Percentiles rank a stretch among this genome's conserved stretches.
These are phyloP conservation scores for Crithidia bombi DNA, from an alignment of 208 protist genomes.

Conservation along the genomic window DNA sequence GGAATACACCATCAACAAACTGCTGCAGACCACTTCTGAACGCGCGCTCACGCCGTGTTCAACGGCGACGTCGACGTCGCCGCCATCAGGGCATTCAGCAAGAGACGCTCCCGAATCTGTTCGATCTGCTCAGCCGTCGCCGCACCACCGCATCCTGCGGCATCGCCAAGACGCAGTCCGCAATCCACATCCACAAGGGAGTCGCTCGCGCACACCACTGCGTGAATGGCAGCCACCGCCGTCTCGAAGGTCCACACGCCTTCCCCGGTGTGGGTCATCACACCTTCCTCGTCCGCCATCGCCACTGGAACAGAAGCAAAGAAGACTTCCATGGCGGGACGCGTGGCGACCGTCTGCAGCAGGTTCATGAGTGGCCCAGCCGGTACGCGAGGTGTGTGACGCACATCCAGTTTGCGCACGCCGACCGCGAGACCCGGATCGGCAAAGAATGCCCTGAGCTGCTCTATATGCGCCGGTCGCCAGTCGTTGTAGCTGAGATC, in stretches of 20 bases:
- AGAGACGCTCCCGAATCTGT: slow-evolving; percentile 47
- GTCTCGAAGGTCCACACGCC: slow-evolving; percentile 7
- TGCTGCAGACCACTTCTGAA: too few species aligned
- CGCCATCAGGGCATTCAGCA: slow-evolving; percentile 56
- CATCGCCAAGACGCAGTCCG: slow-evolving; percentile 24
- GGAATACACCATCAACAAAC: too few species aligned
- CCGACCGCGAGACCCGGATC: background rate
- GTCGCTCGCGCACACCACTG: slow-evolving; percentile 28
- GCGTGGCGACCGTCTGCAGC: slow-evolving; percentile 33
- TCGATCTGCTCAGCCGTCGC: slow-evolving; percentile 25
- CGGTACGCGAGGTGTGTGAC: slow-evolving; percentile 37
- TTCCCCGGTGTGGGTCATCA: background rate
- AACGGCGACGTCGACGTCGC: background rate
- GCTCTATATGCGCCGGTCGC: slow-evolving; percentile 47
- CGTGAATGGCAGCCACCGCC: slow-evolving; percentile 41
- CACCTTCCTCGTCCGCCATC: background rate
- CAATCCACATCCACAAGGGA: slow-evolving; percentile 54
- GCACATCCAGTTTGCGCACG: slow-evolving; percentile 36
- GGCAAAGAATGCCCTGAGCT: slow-evolving; percentile 38
- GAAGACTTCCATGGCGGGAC: slow-evolving; percentile 51
- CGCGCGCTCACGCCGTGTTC: too few species aligned
- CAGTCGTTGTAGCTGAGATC: slow-evolving; percentile 84
- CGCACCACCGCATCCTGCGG: slow-evolving; percentile 16
- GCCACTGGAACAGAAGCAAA: slow-evolving; percentile 24
- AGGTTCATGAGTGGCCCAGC: slow-evolving; percentile 53